Evolutionary conservation across 176 grass and related monocot genomes (phyloP).

Genomic region (Saccharum officinarum): DNA sequence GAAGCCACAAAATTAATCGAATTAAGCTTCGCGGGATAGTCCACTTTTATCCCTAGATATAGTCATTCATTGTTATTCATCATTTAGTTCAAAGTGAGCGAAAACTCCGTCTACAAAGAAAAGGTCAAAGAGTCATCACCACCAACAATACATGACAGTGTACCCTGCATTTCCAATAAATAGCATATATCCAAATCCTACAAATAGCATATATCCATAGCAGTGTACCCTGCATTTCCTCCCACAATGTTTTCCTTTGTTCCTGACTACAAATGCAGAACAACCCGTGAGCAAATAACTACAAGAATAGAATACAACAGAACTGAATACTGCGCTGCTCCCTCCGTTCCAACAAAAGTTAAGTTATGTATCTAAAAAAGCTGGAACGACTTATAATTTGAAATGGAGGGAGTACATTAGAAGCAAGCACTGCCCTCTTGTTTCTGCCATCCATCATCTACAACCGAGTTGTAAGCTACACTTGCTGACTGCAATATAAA

Average conservation of each 20-base stretch:
- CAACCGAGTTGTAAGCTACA: neutral
- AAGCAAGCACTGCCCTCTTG: neutral
- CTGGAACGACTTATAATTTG: too few species aligned
- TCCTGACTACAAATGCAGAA: neutral
- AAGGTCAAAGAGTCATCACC: too few species aligned
- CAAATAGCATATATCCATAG: neutral
- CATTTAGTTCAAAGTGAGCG: too few species aligned
- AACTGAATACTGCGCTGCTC: neutral
- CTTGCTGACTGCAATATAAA: neutral
- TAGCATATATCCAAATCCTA: neutral
- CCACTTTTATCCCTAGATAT: too few species aligned
- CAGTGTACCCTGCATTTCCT: neutral
- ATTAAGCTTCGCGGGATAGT: too few species aligned
- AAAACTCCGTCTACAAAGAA: too few species aligned
- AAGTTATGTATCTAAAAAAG: too few species aligned
- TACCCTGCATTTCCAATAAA: too few species aligned
- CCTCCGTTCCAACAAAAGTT: too few species aligned
- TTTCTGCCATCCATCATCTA: neutral
- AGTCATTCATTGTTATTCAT: too few species aligned
- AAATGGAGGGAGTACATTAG: neutral
- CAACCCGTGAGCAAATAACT: neutral
- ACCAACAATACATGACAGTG: too few species aligned
- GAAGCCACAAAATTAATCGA: too few species aligned
- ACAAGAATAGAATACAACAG: slow-evolving; percentile 2
- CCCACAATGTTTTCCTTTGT: neutral